Evolutionary conservation across 129 eudicot genomes (phyloP).

Genomic region (Flaveria bidentis): DNA sequence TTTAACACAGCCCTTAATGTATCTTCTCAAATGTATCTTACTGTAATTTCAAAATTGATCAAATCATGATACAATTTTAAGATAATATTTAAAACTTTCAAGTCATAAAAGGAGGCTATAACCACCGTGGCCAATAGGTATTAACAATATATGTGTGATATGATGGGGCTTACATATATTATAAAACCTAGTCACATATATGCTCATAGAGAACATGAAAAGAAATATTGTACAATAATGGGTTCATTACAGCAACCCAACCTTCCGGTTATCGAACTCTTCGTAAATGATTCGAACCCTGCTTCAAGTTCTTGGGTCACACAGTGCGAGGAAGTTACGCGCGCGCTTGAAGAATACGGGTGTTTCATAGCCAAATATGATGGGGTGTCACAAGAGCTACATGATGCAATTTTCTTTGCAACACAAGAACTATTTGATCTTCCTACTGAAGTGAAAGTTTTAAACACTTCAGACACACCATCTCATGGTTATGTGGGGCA

Average conservation of each 20-base stretch:
- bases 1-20: too few relatives aligned
- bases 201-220: background rate
- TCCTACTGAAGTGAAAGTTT: constrained; percentile 43
- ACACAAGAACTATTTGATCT: constrained; percentile 46
- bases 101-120: constrained; percentile 16
- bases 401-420: constrained; percentile 40
- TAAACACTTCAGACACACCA: constrained; percentile 37
- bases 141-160: background rate
- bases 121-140: too few relatives aligned
- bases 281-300: constrained; percentile 19
- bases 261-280: constrained; percentile 46
- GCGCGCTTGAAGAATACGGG: constrained; percentile 52
- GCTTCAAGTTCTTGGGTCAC: constrained; percentile 37
- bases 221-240: constrained; percentile 12
- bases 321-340: constrained; percentile 32
- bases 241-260: constrained; percentile 34
- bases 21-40: background rate
- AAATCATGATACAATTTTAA: constrained; percentile 5
- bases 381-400: constrained; percentile 40
- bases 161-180: too few relatives aligned
- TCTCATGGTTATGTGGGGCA: constrained; percentile 51
- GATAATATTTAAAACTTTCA: background rate
- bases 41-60: background rate
- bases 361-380: constrained; percentile 46
- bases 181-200: background rate